Evolutionary conservation across 352 stramenopile genomes (phyloP), one percentile per base, ranked within the genome.

Genomic region (Globisporangium polare): DNA sequence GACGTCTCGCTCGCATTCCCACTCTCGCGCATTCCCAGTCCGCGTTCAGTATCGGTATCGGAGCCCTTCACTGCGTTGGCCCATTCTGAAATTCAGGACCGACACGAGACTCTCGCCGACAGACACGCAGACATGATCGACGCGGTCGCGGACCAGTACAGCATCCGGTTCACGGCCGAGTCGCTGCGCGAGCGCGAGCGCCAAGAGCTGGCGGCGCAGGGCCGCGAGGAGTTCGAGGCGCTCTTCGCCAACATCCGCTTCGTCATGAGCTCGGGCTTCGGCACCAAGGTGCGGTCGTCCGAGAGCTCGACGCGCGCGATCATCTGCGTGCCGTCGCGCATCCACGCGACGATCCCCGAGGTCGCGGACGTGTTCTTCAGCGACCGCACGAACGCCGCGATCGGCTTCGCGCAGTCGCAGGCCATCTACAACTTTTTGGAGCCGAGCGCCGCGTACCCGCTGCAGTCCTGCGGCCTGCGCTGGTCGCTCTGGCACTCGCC

Each of bases 401-500:
- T 84, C 53, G 78, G 78, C 45, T 88, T 86, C 29, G 75, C 77
- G 52, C 77, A 86, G 65, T 80, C 79, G 27, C 77, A 87, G 55
- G 71, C 71, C 55, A 74, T 89, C 58, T 83, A 86, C 64, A 69
- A 72, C 53, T 74, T 87, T 31, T 15, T 86, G 42, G 65, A 68
- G 56, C 72, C 77, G 7, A 75, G 73, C 24, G 55, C 53, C 2
- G 75, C 77, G 24, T 74, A 86, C 42, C 75, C 79, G 52, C 80
- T 71, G 55, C 77, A 74, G n/a, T 78, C 77, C 2, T 83, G 75
- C 24, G 75, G 73, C 1, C 53, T 89, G 66, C 77, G 75, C 35
- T 89, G 77, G 79, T 87, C 79, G 60, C 74, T 89, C 42, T 87
- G 77, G 77, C 67, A 87, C 60, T 78, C 74, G 42, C 75, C 79